Percentiles rank a stretch among this genome's conserved stretches.
Evolutionary conservation across 139 green algal species (phyloP).

Genomic region (Picochlorum sp.): DNA sequence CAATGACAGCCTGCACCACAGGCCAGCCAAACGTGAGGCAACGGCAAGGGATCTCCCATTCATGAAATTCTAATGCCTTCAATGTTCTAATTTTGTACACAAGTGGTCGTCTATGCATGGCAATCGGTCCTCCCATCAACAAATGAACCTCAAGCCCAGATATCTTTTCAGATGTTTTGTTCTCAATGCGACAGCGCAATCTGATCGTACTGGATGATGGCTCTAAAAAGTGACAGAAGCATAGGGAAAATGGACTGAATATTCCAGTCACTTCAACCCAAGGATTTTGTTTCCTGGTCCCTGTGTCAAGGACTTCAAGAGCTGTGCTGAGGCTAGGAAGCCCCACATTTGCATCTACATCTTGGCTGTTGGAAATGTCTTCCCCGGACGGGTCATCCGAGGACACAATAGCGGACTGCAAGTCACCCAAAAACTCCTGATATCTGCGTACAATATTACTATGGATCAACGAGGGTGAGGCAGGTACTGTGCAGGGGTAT

Average conservation of each 20-base stretch:
- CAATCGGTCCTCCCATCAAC: slow-evolving; percentile 18
- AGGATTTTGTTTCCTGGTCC: not conserved
- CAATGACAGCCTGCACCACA: slow-evolving; percentile 14
- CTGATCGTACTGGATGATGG: slow-evolving; percentile 6
- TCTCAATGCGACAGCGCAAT: slow-evolving; percentile 19
- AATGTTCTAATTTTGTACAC: slow-evolving; percentile 17
- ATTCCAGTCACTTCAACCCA: slow-evolving; percentile 14
- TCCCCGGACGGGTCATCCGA: slow-evolving; percentile 7
- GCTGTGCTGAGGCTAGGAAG: not conserved
- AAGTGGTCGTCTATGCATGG: slow-evolving; percentile 17
- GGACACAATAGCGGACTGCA: slow-evolving; percentile 17
- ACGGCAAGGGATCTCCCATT: slow-evolving; percentile 15
- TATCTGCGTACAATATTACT: slow-evolving; percentile 10
- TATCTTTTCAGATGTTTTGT: slow-evolving; percentile 23
- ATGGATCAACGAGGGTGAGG: slow-evolving; percentile 15
- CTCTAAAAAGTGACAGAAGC: slow-evolving; percentile 16
- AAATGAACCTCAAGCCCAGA: slow-evolving; percentile 24
- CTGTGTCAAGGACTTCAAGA: too few species aligned
- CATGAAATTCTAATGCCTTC: not conserved
- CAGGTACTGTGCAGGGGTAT: slow-evolving; percentile 27
- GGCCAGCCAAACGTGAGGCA: slow-evolving; percentile 28
- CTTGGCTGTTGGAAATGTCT: slow-evolving; percentile 1
- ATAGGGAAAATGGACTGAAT: slow-evolving; percentile 14
- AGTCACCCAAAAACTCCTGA: slow-evolving; percentile 16
- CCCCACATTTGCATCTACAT: slow-evolving; percentile 13